These are phyloP conservation scores for Elaphomyces granulatus DNA, from an alignment of 495 filamentous ascomycete genomes.

Conservation along the genomic window DNA sequence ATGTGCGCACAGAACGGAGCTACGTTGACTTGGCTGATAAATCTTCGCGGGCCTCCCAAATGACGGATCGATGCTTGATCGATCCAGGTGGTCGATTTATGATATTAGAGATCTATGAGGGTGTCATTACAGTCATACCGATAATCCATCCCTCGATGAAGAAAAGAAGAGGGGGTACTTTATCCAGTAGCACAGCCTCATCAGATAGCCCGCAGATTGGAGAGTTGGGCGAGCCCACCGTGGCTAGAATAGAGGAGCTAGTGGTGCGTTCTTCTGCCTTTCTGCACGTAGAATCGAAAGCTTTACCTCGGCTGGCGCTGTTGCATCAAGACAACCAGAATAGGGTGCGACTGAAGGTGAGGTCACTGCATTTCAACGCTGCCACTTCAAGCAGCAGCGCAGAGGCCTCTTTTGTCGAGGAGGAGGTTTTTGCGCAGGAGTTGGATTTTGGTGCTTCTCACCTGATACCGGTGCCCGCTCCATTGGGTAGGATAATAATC, in stretches of 20 bases:
- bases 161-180: constrained; percentile 34
- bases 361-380: constrained; percentile 38
- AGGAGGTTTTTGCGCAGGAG: constrained; percentile 38
- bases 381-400: constrained; percentile 30
- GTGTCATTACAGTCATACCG: constrained; percentile 62
- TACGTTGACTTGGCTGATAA: constrained; percentile 65
- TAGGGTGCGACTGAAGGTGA: constrained; percentile 46
- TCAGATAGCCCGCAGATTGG: constrained; percentile 32
- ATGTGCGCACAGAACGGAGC: constrained; percentile 51
- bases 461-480: constrained; percentile 67
- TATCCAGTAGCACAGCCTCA: constrained; percentile 14
- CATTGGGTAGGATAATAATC: constrained; percentile 29
- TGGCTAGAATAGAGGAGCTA: constrained; percentile 70
- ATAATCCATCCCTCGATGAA: constrained; percentile 49
- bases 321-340: constrained; percentile 62
- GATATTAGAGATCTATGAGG: constrained; percentile 79
- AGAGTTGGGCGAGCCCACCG: constrained; percentile 51
- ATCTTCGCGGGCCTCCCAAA: constrained; percentile 62
- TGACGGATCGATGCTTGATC: constrained; percentile 59
- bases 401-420: constrained; percentile 38
- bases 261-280: constrained; percentile 74
- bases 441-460: constrained; percentile 61
- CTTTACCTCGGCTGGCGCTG: constrained; percentile 65
- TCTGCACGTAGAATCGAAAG: constrained; percentile 48
- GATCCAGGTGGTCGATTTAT: constrained; percentile 74